These are phyloP conservation scores for Sordaria brevicollis DNA, from an alignment of 495 filamentous ascomycete genomes.

Conservation along the genomic window DNA sequence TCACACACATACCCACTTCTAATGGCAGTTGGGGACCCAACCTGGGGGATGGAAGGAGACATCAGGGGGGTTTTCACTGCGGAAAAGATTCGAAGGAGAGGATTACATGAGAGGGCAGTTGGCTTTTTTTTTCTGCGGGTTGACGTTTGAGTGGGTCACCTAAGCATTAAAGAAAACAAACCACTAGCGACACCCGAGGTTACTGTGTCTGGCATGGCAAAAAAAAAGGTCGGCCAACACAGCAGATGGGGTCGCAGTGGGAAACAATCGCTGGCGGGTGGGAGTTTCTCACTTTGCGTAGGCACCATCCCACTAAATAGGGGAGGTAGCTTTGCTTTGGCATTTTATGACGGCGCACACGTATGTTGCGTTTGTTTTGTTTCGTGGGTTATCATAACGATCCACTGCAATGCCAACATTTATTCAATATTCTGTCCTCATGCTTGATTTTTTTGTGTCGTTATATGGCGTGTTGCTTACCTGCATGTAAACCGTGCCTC, in stretches of 20 bases:
- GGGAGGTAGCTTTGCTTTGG: background rate
- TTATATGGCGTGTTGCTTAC: background rate
- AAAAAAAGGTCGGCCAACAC: background rate
- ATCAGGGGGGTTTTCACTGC: no score
- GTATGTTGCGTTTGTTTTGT: background rate
- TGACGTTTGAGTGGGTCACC: background rate
- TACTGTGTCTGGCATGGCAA: background rate
- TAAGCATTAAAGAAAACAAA: background rate
- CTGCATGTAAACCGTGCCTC: background rate
- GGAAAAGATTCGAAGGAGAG: no score
- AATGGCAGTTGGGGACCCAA: background rate
- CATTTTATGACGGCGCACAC: background rate
- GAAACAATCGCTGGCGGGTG: background rate
- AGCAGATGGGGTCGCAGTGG: background rate
- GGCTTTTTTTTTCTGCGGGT: background rate
- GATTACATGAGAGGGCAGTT: background rate
- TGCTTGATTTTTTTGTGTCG: background rate
- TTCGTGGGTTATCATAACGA: background rate
- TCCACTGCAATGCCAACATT: background rate
- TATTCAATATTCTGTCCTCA: background rate
- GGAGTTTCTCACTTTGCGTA: background rate
- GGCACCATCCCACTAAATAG: background rate
- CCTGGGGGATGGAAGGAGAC: background rate
- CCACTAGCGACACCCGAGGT: background rate
- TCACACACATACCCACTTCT: background rate